A percentile compares a stretch with the other conserved stretches of the same genome.
Conservation (phyloP, 257 asterid genomes). For the Solanum stenotomum region DNA sequence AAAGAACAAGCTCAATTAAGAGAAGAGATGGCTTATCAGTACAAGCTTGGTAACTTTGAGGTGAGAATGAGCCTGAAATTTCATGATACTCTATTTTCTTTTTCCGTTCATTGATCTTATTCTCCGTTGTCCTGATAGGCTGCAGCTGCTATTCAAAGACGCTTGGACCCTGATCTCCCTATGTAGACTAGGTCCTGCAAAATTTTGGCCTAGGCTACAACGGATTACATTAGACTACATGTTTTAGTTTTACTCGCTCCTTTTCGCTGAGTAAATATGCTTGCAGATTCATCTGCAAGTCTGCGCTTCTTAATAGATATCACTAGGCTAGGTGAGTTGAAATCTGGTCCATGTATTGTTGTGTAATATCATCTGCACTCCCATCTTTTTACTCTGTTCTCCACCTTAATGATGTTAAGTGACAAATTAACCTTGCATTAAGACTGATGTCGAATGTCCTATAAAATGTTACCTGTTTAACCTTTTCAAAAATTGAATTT, state of each 20-base stretch:
- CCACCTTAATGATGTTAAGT: not conserved
- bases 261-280: not conserved
- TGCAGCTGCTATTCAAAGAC: slow-evolving; percentile 92
- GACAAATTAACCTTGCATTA: not conserved
- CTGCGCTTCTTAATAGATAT: not conserved
- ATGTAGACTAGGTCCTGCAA: slow-evolving; percentile 19
- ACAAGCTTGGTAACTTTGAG: slow-evolving; percentile 91
- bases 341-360: not conserved
- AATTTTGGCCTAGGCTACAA: not conserved
- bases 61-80: slow-evolving; percentile 19
- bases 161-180: slow-evolving; percentile 91
- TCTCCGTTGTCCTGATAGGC: slow-evolving; percentile 36
- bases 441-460: not conserved
- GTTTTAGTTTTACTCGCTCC: not conserved
- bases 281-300: not conserved
- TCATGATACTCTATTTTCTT: not conserved
- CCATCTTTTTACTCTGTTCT: not conserved
- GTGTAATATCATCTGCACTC: not conserved
- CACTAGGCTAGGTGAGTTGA: not conserved
- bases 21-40: slow-evolving; percentile 97
- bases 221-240: not conserved
- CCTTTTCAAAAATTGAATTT: not conserved
- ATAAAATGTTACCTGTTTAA: not conserved
- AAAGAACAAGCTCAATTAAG: slow-evolving; percentile 91
- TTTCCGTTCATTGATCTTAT: not conserved